Evolutionary conservation across 2,329 filamentous ascomycete genomes (phyloP).

Genomic region (Aureobasidium melanogenum): DNA sequence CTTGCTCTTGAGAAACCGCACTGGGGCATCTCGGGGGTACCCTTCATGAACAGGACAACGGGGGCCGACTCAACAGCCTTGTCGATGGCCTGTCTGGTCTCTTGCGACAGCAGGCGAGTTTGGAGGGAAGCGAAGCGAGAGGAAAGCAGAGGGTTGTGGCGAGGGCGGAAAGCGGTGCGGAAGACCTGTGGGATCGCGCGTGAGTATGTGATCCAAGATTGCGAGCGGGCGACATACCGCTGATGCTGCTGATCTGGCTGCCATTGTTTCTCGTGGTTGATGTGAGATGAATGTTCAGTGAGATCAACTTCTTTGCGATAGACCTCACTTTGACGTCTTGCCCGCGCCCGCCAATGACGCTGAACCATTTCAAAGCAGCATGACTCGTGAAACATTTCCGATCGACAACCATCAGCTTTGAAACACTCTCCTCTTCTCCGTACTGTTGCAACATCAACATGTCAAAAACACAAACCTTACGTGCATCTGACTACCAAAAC

Average conservation of each 20-base stretch:
- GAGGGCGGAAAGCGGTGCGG: conserved; percentile 36
- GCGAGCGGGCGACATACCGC: conserved; percentile 1
- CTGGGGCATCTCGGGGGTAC: conserved; percentile 88
- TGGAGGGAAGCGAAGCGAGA: conserved; percentile 38
- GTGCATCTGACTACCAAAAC: conserved; percentile 28
- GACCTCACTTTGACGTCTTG: neutral
- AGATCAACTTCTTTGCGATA: neutral
- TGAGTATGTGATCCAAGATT: neutral
- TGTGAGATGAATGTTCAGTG: neutral
- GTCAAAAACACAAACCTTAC: conserved; percentile 16
- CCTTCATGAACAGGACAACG: conserved; percentile 99
- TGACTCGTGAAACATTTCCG: conserved; percentile 1
- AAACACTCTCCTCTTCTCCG: neutral
- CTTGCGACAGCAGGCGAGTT: conserved; percentile 66
- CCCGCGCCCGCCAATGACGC: conserved; percentile 9
- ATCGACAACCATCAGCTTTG: neutral
- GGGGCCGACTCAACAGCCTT: conserved; percentile 80
- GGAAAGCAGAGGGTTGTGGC: conserved; percentile 31
- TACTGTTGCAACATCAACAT: neutral
- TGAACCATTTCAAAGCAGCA: conserved; percentile 9
- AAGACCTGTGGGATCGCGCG: conserved; percentile 30
- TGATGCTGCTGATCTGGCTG: conserved; percentile 12
- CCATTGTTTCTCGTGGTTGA: conserved; percentile 8
- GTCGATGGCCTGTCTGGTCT: conserved; percentile 77
- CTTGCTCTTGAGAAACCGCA: conserved; percentile 93